Percentiles rank a stretch among this genome's conserved stretches.
Conservation (phyloP, 78 protist species). For the Anaeramoeba flamelloides region DNA sequence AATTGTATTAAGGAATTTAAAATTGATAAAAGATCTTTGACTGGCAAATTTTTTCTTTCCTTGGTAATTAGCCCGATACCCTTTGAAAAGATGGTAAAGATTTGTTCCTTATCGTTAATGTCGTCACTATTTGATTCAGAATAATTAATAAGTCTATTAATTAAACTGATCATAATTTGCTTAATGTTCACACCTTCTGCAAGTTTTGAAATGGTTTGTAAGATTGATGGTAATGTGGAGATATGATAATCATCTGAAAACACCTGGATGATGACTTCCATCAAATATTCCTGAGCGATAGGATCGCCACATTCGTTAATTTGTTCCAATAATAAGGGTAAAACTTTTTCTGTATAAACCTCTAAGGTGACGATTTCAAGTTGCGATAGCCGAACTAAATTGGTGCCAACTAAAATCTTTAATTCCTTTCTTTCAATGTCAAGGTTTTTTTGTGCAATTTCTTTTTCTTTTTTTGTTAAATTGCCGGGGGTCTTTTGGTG, state of each 20-base stretch:
- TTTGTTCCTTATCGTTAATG: conserved; percentile 32
- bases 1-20: conserved; percentile 51
- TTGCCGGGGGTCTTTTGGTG: conserved; percentile 37
- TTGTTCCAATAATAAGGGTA: conserved; percentile 56
- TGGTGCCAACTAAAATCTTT: conserved; percentile 70
- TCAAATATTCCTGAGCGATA: conserved; percentile 90
- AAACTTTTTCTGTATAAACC: conserved; percentile 33
- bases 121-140: conserved; percentile 11
- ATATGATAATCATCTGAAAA: conserved; percentile 92
- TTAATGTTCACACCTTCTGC: conserved; percentile 54
- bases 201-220: conserved; percentile 43
- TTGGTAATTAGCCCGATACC: conserved; percentile 23
- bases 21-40: conserved; percentile 1
- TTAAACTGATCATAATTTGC: conserved; percentile 45
- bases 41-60: no score
- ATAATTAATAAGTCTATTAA: conserved; percentile 62
- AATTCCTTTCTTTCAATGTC: conserved; percentile 62
- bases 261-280: conserved; percentile 77
- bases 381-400: conserved; percentile 59
- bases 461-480: conserved; percentile 55
- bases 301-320: conserved; percentile 65
- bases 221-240: conserved; percentile 46
- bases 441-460: not conserved
- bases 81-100: conserved; percentile 47
- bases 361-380: conserved; percentile 59